Conservation (phyloP, 176 grass and related monocot species). For the Zea luxurians region DNA sequence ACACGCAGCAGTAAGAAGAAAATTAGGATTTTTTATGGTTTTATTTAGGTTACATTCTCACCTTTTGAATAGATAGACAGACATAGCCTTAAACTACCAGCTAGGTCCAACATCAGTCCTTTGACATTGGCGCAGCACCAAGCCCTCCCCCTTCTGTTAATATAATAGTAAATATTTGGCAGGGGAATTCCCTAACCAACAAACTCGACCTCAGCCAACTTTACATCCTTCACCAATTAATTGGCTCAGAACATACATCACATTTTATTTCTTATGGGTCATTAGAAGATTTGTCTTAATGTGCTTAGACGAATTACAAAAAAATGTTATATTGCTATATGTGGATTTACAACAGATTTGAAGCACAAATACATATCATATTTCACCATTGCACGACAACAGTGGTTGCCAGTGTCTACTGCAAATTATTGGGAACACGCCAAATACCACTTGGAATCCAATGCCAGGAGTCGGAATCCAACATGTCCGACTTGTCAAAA, state of each 20-base stretch:
- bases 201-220: neutral
- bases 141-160: neutral
- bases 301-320: neutral
- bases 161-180: neutral
- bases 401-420: neutral
- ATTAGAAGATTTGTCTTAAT: neutral
- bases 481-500: neutral
- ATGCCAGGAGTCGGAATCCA: neutral
- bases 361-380: neutral
- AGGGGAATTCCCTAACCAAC: neutral
- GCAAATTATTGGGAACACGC: neutral
- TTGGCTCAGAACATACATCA: neutral
- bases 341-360: conserved; percentile 24
- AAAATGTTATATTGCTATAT: neutral
- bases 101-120: neutral
- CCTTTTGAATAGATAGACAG: neutral
- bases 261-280: neutral
- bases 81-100: neutral
- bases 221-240: neutral
- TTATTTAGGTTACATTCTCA: neutral
- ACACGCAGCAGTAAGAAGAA: neutral
- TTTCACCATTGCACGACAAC: conserved; percentile 9
- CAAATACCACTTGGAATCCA: neutral
- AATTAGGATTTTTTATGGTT: neutral
- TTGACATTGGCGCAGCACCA: neutral